phyloP scores from a whole-genome alignment of 345 rosid species.

The sweet orange (Citrus sinensis) region DNA sequence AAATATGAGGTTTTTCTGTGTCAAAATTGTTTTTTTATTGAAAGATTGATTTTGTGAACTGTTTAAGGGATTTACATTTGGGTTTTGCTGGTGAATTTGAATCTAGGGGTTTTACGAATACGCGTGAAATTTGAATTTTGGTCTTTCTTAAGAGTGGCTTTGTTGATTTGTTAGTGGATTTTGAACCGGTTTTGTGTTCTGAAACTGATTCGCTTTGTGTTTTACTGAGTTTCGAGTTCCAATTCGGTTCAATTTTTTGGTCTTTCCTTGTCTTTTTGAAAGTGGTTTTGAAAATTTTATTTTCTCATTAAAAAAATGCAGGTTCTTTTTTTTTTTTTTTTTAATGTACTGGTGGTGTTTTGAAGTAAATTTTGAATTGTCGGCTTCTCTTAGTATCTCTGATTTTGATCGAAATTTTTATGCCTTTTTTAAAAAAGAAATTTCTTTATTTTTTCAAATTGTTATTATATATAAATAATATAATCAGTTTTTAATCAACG shows the following conservation, averaged over 20 bases:
- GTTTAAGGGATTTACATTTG: neutral
- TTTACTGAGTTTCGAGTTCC: conserved; percentile 13
- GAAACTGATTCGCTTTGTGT: neutral
- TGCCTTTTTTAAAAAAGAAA: neutral
- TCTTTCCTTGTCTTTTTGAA: neutral
- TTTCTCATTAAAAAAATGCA: neutral
- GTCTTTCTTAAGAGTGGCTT: neutral
- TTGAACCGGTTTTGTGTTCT: neutral
- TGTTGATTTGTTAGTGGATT: conserved; percentile 15
- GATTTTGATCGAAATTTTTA: neutral
- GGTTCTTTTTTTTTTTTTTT: neutral
- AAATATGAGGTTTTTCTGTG: neutral
- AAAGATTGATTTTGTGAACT: neutral
- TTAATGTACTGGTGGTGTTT: neutral
- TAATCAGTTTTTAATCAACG: neutral
- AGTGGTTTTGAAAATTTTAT: neutral
- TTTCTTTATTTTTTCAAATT: neutral
- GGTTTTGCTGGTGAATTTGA: conserved; percentile 2
- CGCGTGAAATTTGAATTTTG: neutral
- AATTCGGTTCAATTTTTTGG: neutral
- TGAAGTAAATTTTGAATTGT: conserved; percentile 12
- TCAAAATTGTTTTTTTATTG: neutral
- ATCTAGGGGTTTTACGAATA: neutral
- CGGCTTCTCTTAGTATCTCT: neutral
- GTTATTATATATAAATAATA: neutral